These are phyloP conservation scores for Cryptococcus sp. DNA, from an alignment of 1,284 basidiomycete genomes.

Conservation along the genomic window DNA sequence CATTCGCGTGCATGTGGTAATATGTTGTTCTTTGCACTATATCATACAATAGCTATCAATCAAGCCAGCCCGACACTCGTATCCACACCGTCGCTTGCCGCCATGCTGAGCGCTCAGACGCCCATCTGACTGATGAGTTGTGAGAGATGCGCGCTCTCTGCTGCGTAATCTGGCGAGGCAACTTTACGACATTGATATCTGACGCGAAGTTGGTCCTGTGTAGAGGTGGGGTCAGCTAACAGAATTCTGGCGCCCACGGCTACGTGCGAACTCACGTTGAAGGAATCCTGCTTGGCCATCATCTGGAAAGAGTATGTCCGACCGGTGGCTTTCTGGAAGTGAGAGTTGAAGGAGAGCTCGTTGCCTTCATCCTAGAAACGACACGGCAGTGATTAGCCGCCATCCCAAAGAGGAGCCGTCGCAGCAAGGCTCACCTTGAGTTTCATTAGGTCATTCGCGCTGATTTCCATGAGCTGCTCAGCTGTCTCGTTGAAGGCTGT, in stretches of 20 bases:
- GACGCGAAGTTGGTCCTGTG: conserved; percentile 72
- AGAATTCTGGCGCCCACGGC: neutral
- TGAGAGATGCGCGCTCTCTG: conserved; percentile 66
- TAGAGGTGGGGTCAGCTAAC: conserved; percentile 8
- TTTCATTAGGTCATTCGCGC: conserved; percentile 75
- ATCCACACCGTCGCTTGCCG: neutral
- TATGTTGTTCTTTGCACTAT: too few relatives aligned
- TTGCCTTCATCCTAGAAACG: conserved; percentile 62
- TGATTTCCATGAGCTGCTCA: conserved; percentile 70
- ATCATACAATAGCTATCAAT: too few relatives aligned
- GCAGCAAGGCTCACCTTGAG: conserved; percentile 62
- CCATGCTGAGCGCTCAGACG: conserved; percentile 16
- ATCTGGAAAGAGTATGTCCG: conserved; percentile 80
- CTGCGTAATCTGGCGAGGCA: conserved; percentile 67
- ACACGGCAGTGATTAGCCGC: neutral
- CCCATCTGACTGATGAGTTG: conserved; percentile 55
- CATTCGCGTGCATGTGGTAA: too few relatives aligned
- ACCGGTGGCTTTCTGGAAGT: conserved; percentile 69
- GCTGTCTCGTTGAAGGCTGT: conserved; percentile 96
- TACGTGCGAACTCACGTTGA: conserved; percentile 70
- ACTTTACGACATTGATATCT: conserved; percentile 78
- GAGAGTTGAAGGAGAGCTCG: conserved; percentile 64
- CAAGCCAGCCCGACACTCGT: too few relatives aligned
- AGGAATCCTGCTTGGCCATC: conserved; percentile 84
- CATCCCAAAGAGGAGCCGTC: conserved; percentile 3